Conservation (phyloP, 73 alveolate species). For the Paramecium biaurelia region DNA sequence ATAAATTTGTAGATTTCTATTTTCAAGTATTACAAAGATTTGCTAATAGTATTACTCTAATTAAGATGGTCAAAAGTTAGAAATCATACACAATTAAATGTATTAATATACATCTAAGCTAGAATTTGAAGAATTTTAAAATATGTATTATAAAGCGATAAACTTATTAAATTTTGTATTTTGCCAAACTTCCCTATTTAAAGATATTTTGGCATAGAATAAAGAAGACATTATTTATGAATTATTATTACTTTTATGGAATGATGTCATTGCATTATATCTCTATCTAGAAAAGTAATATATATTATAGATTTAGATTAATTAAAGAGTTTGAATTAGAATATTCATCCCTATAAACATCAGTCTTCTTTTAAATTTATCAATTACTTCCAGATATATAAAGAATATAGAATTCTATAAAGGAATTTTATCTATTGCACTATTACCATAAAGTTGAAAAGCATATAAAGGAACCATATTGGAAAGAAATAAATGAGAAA, state of each 20-base stretch:
- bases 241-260: not conserved
- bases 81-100: not conserved
- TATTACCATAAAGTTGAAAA: not conserved
- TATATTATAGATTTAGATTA: not conserved
- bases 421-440: not conserved
- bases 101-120: not conserved
- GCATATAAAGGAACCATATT: not conserved
- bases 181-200: not conserved
- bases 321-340: not conserved
- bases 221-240: slow-evolving; percentile 21
- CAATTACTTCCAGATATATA: not conserved
- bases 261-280: slow-evolving; percentile 39
- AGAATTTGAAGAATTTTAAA: not conserved
- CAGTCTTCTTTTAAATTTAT: not conserved
- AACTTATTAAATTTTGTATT: not conserved
- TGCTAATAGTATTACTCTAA: not conserved
- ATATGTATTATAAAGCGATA: slow-evolving; percentile 12
- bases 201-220: not conserved
- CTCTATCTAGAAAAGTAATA: slow-evolving; percentile 1
- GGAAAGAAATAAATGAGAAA: not conserved
- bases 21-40: not conserved
- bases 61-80: not conserved
- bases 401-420: not conserved
- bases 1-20: not conserved
- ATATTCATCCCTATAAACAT: not conserved